These are phyloP conservation scores for Phlebiopsis gigantea DNA, from an alignment of 768 basidiomycete species.

Conservation along the genomic window DNA sequence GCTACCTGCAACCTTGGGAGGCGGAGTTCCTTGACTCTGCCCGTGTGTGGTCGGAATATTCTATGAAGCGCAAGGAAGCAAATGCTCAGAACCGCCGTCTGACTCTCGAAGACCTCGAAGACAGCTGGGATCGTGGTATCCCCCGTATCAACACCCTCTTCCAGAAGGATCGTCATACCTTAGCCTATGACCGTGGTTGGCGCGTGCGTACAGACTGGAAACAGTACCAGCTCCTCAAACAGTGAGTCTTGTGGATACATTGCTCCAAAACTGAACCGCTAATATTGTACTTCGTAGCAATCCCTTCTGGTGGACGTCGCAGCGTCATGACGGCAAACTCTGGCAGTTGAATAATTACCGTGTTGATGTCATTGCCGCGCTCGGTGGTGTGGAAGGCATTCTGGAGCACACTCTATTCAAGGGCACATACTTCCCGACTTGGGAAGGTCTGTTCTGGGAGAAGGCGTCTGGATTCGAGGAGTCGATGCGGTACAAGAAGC, in stretches of 20 bases:
- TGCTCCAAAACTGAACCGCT: slow-evolving; percentile 6
- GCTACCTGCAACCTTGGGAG: slow-evolving; percentile 96
- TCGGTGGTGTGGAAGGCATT: slow-evolving; percentile 95
- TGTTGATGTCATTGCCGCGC: slow-evolving; percentile 96
- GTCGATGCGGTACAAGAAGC: slow-evolving; percentile 92
- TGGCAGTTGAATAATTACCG: slow-evolving; percentile 99
- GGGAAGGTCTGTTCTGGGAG: slow-evolving; percentile 99
- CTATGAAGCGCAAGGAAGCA: slow-evolving; percentile 99
- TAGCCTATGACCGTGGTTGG: slow-evolving; percentile 99
- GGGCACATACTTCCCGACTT: slow-evolving; percentile 96
- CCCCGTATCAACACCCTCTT: slow-evolving; percentile 98
- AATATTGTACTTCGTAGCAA: slow-evolving; percentile 46
- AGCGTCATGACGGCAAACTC: slow-evolving; percentile 92
- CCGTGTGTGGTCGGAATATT: slow-evolving; percentile 98
- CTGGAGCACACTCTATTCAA: slow-evolving; percentile 97
- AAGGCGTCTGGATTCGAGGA: slow-evolving; percentile 97
- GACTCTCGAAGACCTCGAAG: slow-evolving; percentile 96
- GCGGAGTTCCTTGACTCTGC: slow-evolving; percentile 97
- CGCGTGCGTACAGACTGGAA: slow-evolving; percentile 98
- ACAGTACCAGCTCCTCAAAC: slow-evolving; percentile 90
- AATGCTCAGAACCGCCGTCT: slow-evolving; percentile 96
- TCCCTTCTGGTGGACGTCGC: slow-evolving; percentile 99
- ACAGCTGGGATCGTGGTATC: slow-evolving; percentile 98
- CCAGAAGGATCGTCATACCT: slow-evolving; percentile 95
- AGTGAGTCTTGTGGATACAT: slow-evolving; percentile 42